These are phyloP conservation scores for Domatiomyces globalis DNA, from an alignment of 2,329 filamentous ascomycete genomes.

Conservation along the genomic window DNA sequence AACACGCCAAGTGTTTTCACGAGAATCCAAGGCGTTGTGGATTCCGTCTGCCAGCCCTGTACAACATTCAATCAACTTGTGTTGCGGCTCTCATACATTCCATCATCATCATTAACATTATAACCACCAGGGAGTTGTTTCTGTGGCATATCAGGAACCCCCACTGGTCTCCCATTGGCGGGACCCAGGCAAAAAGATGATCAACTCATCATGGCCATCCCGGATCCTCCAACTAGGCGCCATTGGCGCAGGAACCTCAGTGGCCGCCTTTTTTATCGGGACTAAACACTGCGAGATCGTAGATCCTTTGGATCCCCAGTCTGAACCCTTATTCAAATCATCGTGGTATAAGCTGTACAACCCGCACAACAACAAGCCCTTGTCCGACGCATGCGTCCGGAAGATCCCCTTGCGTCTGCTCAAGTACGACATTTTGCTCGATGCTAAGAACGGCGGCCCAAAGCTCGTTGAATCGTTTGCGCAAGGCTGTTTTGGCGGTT, in stretches of 20 bases:
- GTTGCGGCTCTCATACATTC: no score
- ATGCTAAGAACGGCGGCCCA: conserved; percentile 36
- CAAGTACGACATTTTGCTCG: conserved; percentile 45
- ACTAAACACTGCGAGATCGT: conserved; percentile 43
- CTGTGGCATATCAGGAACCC: no score
- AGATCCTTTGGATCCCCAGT: conserved; percentile 38
- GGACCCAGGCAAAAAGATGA: not conserved
- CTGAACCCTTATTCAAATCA: conserved; percentile 48
- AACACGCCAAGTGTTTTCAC: no score
- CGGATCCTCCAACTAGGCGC: conserved; percentile 29
- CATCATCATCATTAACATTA: no score
- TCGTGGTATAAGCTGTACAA: conserved; percentile 47
- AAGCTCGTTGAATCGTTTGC: conserved; percentile 48
- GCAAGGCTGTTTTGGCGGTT: conserved; percentile 1
- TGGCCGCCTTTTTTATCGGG: conserved; percentile 38
- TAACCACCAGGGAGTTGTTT: no score
- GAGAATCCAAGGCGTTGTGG: no score
- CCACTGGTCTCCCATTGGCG: no score
- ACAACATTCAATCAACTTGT: no score
- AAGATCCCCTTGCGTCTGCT: conserved; percentile 50
- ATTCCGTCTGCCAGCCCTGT: no score
- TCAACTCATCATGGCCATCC: conserved; percentile 2
- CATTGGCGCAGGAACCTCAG: conserved; percentile 35
- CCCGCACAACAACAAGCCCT: conserved; percentile 46
- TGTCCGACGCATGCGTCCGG: conserved; percentile 51